phyloP scores from a whole-genome alignment of 2,329 filamentous ascomycete genomes.

The Aureobasidium melanogenum region DNA sequence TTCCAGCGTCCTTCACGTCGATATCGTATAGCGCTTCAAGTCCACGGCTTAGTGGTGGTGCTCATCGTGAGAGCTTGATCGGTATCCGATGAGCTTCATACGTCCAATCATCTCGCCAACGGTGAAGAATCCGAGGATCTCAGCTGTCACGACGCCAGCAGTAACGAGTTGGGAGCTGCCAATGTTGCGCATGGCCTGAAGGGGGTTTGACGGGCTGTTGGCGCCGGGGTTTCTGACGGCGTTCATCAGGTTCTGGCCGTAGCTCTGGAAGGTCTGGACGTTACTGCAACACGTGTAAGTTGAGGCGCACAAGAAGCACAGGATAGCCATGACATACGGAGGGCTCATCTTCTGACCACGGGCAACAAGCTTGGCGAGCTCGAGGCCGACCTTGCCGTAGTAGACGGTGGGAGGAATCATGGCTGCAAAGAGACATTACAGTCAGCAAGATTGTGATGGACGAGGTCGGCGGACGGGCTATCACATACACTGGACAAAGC shows the following conservation, averaged over 20 bases:
- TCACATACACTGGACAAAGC: constrained; percentile 75
- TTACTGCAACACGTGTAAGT: constrained; percentile 47
- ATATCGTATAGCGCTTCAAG: constrained; percentile 1
- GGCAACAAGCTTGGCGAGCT: constrained; percentile 82
- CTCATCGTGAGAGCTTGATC: constrained; percentile 19
- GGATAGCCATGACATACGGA: constrained; percentile 61
- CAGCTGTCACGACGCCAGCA: constrained; percentile 70
- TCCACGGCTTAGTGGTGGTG: constrained; percentile 11
- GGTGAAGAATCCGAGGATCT: constrained; percentile 94
- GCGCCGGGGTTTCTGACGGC: constrained; percentile 59
- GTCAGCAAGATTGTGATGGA: background rate
- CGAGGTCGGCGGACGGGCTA: background rate
- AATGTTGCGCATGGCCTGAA: constrained; percentile 55
- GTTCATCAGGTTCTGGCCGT: constrained; percentile 69
- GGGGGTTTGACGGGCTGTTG: constrained; percentile 43
- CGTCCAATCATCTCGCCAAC: constrained; percentile 94
- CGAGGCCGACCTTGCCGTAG: constrained; percentile 82
- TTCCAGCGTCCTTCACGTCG: background rate
- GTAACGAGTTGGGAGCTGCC: constrained; percentile 61
- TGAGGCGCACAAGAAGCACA: background rate
- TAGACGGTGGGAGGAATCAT: constrained; percentile 80
- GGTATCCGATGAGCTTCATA: constrained; percentile 90
- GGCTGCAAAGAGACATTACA: constrained; percentile 43
- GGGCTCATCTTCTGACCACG: constrained; percentile 83
- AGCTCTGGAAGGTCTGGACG: constrained; percentile 69